Evolutionary conservation across 2,329 filamentous ascomycete genomes (phyloP), one percentile per base, ranked within the genome.

Genomic region (Leptographium radiaticola): DNA sequence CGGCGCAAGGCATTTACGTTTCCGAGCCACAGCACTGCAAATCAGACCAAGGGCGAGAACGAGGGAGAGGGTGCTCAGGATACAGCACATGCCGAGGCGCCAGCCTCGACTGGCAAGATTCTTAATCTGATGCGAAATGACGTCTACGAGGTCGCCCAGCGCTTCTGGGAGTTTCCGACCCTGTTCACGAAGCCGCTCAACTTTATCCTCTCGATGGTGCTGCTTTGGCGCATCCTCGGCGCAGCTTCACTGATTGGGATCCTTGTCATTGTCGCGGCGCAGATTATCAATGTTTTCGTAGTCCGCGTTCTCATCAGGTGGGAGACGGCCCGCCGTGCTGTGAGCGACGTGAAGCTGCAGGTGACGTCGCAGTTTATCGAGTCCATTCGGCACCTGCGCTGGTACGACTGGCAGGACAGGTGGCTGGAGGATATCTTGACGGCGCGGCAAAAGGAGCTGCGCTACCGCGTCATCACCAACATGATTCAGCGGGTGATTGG

Each of bases 51-150:
- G 8, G 54, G 59, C 8, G 20, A 8, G 43, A 25, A 43, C 40
- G 39, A 47, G 55, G 47, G 33, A 49, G 12, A 52, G 52, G 16
- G 51, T 56, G 45, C 45, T 38, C 36, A 52, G 36, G 51, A 47
- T 16, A 40, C 49, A 4, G 43, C 40, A 11, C 50, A 50, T 18
- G 55, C 71, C 77, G 53, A 57, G 2, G 53, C 57, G 3, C 79
- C 85, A 2, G 88, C 89, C 0, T 89, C 87, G 0, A 91, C 90
- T 68, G 89, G 89, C 9, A 95, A 95, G 64, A 93, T 95, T 51
- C 77, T 95, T 57, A 95, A 95, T 61, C 69, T 95, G 2, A 86
- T 95, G 73, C 83, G 88, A 49, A 82, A 78, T 55, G 87, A 93
- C 64, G 87, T 86, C 0, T 93, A 91, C 63, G 86, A 90, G 64